Base-by-base conservation (phyloP, 2,329 filamentous ascomycete genomes). In the Pseudogymnoascus destructans region DNA sequence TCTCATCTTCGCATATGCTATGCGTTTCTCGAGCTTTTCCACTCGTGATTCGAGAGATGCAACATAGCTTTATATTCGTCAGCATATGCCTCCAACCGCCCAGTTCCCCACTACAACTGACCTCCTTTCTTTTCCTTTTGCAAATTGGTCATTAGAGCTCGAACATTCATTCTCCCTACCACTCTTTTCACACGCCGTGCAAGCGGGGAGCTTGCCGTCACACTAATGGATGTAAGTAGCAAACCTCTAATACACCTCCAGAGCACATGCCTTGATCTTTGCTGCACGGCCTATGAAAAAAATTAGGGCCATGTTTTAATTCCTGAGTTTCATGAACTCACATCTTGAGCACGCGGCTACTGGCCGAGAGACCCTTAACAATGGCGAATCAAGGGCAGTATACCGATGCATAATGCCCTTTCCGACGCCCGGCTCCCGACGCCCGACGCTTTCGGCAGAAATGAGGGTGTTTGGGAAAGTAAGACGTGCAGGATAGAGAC, bases 121-220 rank as follows among this genome's bases (percentile, higher is more conserved):
- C 83, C 91, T 97, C 67, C 92, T 79, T 69, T 97, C 93, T 71
- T 97, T 97, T 61, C 93, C 93, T 62, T 90, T 80, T 0, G 92
- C 91, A 72, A 96, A 97, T 70, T 96, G 90, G 68, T 97, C 92
- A 67, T 95, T 96, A 6, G 90, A 91, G 59, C 90, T 90, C 5
- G 90, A 95, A 70, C 93, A 98, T 69, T 95, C 90, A 61, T 79
- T 84, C 58, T 87, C 84, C 61, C 89, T 86, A 27, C 91, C 90
- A 11, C 89, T 89, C 72, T 90, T 91, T 72, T 96, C 92, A 69
- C 93, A 97, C 15, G 92, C 92, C 6, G 90, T 95, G 69, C 93
- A 98, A 6, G 91, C 90, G 9, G 93, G 93, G 35, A 97, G 76
- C 71, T 96, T 96, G 61, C 93, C 92, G 73, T 97, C 93, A 68